Percentiles rank a stretch among this genome's conserved stretches.
These are phyloP conservation scores for Alnus glutinosa DNA, from an alignment of 306 rosid species.

Conservation along the genomic window DNA sequence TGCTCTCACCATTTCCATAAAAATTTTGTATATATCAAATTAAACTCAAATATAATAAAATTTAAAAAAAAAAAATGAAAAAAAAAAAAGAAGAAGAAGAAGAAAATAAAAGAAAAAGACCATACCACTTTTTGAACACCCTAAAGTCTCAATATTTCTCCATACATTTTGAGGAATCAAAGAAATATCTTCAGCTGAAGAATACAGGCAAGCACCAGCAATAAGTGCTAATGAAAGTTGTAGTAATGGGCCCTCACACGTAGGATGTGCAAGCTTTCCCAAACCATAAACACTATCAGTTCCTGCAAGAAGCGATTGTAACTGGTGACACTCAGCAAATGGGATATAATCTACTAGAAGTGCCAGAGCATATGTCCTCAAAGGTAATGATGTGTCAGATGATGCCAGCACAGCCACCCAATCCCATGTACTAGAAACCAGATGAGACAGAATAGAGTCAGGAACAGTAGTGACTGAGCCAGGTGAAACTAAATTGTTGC, in stretches of 20 bases:
- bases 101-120: background rate
- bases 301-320: constrained; percentile 75
- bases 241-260: constrained; percentile 66
- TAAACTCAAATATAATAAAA: constrained; percentile 22
- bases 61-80: background rate
- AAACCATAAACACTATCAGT: constrained; percentile 69
- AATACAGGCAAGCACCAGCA: constrained; percentile 76
- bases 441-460: constrained; percentile 48
- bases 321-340: constrained; percentile 62
- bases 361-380: constrained; percentile 68
- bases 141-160: constrained; percentile 68
- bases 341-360: constrained; percentile 80
- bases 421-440: constrained; percentile 91
- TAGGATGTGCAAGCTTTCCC: constrained; percentile 45
- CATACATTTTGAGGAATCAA: constrained; percentile 79
- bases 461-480: constrained; percentile 44
- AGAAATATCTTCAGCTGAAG: constrained; percentile 74
- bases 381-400: constrained; percentile 60
- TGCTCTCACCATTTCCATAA: constrained; percentile 15
- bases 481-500: constrained; percentile 42
- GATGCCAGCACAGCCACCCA: constrained; percentile 71
- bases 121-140: constrained; percentile 63
- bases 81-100: too few species aligned
- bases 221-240: constrained; percentile 81
- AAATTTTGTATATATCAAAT: constrained; percentile 9